Evolutionary conservation across 768 basidiomycete genomes (phyloP).

Genomic region (Termitomyces sp.): DNA sequence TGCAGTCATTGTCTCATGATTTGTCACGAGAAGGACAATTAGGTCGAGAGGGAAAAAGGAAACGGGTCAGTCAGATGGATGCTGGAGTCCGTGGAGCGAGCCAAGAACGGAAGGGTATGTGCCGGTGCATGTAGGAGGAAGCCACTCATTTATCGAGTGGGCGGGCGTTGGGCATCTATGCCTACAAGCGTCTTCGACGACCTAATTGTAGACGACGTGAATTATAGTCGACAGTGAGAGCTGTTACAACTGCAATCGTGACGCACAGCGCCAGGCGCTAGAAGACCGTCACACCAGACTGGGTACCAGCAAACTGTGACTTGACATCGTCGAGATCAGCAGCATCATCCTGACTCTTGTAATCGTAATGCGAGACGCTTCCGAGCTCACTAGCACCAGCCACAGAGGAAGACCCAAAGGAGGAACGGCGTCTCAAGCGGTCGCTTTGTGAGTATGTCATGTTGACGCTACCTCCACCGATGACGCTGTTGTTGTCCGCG

Average conservation of each 20-base stretch:
- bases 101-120: conserved; percentile 10
- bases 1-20: neutral
- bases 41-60: neutral
- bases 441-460: conserved; percentile 92
- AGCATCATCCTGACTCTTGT: conserved; percentile 86
- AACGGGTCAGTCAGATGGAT: conserved; percentile 9
- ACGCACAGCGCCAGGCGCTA: conserved; percentile 21
- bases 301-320: conserved; percentile 82
- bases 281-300: conserved; percentile 82
- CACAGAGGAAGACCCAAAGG: conserved; percentile 64
- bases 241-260: conserved; percentile 1
- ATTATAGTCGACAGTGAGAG: conserved; percentile 5
- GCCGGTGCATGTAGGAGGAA: conserved; percentile 7
- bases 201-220: conserved; percentile 4
- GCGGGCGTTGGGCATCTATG: neutral
- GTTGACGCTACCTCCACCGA: conserved; percentile 47
- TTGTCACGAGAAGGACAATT: neutral
- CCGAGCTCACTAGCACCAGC: conserved; percentile 75
- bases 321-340: conserved; percentile 83
- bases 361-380: conserved; percentile 71
- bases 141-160: conserved; percentile 7
- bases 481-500: conserved; percentile 57
- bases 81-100: conserved; percentile 9
- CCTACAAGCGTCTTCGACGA: conserved; percentile 6
- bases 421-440: conserved; percentile 69